These are phyloP conservation scores for Alternaria sp. DNA, from an alignment of 2,329 filamentous ascomycete species.

Conservation along the genomic window DNA sequence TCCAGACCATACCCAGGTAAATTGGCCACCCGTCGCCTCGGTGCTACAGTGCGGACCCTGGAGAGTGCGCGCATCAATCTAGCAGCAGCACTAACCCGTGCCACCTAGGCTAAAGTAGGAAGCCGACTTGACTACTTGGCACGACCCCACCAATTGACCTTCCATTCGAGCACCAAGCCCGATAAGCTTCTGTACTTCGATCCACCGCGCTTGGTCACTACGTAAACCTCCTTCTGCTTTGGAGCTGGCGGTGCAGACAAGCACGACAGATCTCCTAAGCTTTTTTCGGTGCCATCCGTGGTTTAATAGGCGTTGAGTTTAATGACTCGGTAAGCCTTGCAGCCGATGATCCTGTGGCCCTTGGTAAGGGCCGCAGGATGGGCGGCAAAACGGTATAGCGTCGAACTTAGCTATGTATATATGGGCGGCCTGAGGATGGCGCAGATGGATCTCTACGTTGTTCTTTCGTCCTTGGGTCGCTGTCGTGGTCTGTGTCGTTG, in stretches of 20 bases:
- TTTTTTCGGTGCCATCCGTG: background rate
- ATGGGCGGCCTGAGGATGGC: background rate
- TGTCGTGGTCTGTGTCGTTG: background rate
- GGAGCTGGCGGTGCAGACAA: background rate
- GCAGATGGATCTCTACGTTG: background rate
- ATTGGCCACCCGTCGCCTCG: background rate
- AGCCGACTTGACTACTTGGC: background rate
- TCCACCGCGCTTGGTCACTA: background rate
- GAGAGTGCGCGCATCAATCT: background rate
- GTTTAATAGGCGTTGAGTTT: background rate
- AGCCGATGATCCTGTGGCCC: background rate
- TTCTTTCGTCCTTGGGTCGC: background rate
- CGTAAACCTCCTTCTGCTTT: constrained; percentile 1
- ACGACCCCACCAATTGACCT: background rate
- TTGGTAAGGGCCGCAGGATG: background rate
- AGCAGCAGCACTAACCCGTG: background rate
- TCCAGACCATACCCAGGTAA: background rate
- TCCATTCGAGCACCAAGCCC: constrained; percentile 1
- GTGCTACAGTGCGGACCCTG: background rate
- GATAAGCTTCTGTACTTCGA: constrained; percentile 2
- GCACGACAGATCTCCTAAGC: background rate
- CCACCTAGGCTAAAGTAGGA: constrained; percentile 4
- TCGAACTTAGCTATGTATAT: background rate
- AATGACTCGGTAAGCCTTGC: background rate
- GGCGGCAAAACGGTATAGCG: background rate